Base-by-base conservation (phyloP, 352 stramenopile species). In the Phytophthora ohioensis region DNA sequence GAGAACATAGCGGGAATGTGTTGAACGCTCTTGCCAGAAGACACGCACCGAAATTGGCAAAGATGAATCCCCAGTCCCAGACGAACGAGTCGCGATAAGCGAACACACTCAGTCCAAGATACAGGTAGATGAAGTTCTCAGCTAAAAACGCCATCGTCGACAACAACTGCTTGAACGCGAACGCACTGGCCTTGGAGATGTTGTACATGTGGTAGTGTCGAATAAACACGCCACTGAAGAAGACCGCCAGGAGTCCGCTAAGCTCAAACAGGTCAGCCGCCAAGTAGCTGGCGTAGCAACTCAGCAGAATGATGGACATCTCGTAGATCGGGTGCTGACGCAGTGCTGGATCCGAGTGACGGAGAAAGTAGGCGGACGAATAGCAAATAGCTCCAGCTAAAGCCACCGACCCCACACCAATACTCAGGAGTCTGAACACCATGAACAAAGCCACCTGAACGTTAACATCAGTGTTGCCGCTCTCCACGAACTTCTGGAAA, bases 161-260 rank as follows among this genome's bases (percentile, higher is more conserved):
- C 5, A 92, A 63, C 42, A 92, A 57, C 34, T 92, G 83, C 67
- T 78, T 83, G 69, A 92, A 88, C 4, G 85, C 80, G 13, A 77
- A 75, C 0, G 81, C 80, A 56, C 81, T 91, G 45, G 76, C 67
- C 32, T 82, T 76, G 8, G 81, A 89, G 49, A 92, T 85, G 56
- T 79, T 92, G 69, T 90, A 82, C 69, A 90, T 78, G 74, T 92
- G 85, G 57, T 92, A 92, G 57, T 93, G 85, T 3, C 81, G 73
- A 36, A 93, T 91, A 36, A 92, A 88, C 1, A 88, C 84, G 10
- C 85, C 93, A 41, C 88, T 96, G 69, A 98, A 98, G 52, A 98
- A 93, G 21, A 98, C 96, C 0, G 87, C 86, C 15, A 98, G 78
- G 17, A 98, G 95, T 31, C 96, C 94, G 53, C 87, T 95, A 11